Conservation (phyloP, 805 yeast species). For the Jamesozyma rosinii region DNA sequence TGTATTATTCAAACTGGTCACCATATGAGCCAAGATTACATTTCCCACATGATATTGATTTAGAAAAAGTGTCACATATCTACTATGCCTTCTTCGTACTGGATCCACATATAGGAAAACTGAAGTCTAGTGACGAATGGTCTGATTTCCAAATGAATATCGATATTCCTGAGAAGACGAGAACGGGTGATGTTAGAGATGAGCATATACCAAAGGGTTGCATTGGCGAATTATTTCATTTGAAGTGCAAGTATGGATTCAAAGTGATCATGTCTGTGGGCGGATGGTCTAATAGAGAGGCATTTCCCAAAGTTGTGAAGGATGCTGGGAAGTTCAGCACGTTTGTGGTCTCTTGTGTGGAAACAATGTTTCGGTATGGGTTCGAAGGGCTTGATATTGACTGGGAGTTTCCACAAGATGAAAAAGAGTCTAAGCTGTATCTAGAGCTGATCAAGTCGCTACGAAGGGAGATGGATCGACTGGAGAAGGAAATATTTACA, state of each 20-base stretch:
- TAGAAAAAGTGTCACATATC: conserved; percentile 49
- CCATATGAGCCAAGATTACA: conserved; percentile 52
- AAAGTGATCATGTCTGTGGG: conserved; percentile 71
- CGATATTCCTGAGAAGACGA: conserved; percentile 8
- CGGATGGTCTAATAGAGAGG: conserved; percentile 54
- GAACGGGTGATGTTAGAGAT: background rate
- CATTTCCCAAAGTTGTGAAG: conserved; percentile 41
- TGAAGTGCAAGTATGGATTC: conserved; percentile 31
- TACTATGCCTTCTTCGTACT: conserved; percentile 71
- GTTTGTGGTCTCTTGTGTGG: conserved; percentile 45
- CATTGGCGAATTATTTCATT: conserved; percentile 39
- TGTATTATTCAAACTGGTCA: conserved; percentile 57
- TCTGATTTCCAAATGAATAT: conserved; percentile 45
- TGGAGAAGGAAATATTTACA: conserved; percentile 29
- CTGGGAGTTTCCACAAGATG: conserved; percentile 76
- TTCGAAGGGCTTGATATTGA: conserved; percentile 91
- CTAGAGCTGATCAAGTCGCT: conserved; percentile 36
- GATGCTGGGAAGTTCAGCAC: conserved; percentile 29
- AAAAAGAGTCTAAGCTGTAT: conserved; percentile 37
- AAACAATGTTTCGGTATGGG: conserved; percentile 42
- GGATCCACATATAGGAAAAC: conserved; percentile 43
- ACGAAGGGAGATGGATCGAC: conserved; percentile 32
- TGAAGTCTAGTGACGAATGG: conserved; percentile 52
- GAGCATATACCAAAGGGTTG: conserved; percentile 35
- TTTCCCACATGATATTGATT: conserved; percentile 54